A percentile compares a stretch with the other conserved stretches of the same genome.
phyloP scores from a whole-genome alignment of 108 stramenopile species.

The Skeletonema grethae region DNA sequence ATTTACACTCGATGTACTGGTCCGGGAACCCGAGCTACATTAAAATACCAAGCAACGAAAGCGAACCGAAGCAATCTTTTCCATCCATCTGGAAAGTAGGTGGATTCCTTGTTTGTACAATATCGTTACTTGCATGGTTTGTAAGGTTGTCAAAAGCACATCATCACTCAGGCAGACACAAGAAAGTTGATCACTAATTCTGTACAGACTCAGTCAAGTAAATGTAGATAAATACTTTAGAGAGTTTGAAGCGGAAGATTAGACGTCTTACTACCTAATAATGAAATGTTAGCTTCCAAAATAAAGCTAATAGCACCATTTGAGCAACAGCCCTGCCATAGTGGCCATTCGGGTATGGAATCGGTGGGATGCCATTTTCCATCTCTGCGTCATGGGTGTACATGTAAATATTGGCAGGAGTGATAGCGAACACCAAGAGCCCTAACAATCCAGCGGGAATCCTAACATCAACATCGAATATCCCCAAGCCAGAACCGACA shows the following conservation, averaged over 20 bases:
- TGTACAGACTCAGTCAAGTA: background rate
- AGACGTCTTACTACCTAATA: constrained; percentile 8
- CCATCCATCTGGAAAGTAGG: background rate
- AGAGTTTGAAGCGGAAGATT: background rate
- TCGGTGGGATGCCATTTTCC: constrained; percentile 55
- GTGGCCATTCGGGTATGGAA: constrained; percentile 78
- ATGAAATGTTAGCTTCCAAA: constrained; percentile 77
- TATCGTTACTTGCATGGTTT: background rate
- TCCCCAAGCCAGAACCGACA: constrained; percentile 38
- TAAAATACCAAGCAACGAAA: constrained; percentile 16
- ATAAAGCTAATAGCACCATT: constrained; percentile 68
- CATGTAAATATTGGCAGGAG: constrained; percentile 92
- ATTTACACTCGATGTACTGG: constrained; percentile 30
- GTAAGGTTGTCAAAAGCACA: background rate
- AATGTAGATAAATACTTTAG: background rate
- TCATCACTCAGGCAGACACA: background rate
- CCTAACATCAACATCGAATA: constrained; percentile 36
- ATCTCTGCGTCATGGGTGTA: constrained; percentile 85
- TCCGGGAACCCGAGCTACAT: constrained; percentile 42
- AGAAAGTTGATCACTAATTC: constrained; percentile 5
- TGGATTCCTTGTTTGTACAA: background rate
- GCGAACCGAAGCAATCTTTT: background rate
- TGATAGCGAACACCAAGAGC: constrained; percentile 68
- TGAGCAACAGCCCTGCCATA: constrained; percentile 66
- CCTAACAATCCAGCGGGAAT: constrained; percentile 65